A percentile compares a stretch with the other conserved stretches of the same genome.
Evolutionary conservation across 805 yeast species (phyloP).

Genomic region (Yarrowia sp.): DNA sequence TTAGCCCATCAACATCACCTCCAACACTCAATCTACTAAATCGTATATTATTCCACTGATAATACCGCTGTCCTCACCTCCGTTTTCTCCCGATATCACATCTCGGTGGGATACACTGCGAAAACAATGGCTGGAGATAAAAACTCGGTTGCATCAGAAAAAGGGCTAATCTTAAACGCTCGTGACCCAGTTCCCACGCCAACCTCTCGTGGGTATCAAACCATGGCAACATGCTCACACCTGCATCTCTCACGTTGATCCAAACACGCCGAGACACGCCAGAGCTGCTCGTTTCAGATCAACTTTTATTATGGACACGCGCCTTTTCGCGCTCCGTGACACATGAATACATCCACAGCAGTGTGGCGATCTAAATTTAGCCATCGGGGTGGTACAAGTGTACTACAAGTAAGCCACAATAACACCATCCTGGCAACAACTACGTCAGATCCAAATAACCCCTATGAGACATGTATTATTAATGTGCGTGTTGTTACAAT

Average conservation of each 20-base stretch:
- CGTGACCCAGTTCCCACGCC: background rate
- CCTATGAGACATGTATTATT: slow-evolving; percentile 37
- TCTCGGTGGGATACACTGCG: too few species aligned
- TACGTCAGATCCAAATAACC: background rate
- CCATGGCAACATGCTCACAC: background rate
- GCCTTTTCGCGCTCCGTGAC: background rate
- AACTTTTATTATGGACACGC: background rate
- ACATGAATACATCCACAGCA: background rate
- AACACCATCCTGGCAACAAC: background rate
- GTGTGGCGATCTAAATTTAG: slow-evolving; percentile 2
- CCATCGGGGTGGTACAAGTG: background rate
- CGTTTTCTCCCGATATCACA: too few species aligned
- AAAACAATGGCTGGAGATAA: too few species aligned
- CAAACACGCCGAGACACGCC: background rate
- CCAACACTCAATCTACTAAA: too few species aligned
- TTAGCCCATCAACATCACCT: too few species aligned
- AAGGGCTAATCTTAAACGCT: background rate
- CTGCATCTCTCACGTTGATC: background rate
- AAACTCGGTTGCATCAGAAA: too few species aligned
- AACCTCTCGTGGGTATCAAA: too few species aligned
- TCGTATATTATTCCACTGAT: too few species aligned
- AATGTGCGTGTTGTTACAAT: slow-evolving; percentile 26
- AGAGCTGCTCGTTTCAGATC: background rate
- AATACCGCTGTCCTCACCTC: too few species aligned
- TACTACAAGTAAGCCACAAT: too few species aligned